phyloP scores from a whole-genome alignment of 768 basidiomycete species.

The Dacryopinax primogenitus region DNA sequence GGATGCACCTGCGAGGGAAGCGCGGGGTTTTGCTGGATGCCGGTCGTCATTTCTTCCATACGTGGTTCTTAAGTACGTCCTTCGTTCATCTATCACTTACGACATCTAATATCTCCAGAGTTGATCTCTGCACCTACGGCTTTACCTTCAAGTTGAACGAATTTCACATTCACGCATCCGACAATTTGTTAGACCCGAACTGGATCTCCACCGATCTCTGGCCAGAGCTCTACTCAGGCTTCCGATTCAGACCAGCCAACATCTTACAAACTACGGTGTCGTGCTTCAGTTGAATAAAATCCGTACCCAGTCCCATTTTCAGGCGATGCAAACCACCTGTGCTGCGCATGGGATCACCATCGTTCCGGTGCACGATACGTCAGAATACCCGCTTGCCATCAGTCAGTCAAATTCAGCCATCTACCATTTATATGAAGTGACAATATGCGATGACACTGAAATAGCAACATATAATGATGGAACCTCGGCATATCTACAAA shows the following conservation, averaged over 20 bases:
- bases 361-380: slow-evolving; percentile 35
- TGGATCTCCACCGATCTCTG: slow-evolving; percentile 31
- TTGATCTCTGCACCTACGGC: slow-evolving; percentile 35
- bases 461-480: too few species aligned
- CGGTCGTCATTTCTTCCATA: slow-evolving; percentile 35
- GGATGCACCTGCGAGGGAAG: slow-evolving; percentile 35
- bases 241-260: slow-evolving; percentile 31
- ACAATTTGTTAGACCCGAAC: slow-evolving; percentile 34
- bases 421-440: too few species aligned
- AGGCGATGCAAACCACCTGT: slow-evolving; percentile 29
- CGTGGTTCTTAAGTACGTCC: slow-evolving; percentile 29
- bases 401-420: slow-evolving; percentile 38
- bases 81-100: background rate
- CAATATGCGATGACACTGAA: too few species aligned
- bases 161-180: slow-evolving; percentile 35
- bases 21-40: slow-evolving; percentile 37
- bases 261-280: slow-evolving; percentile 28
- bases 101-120: slow-evolving; percentile 18
- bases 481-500: too few species aligned
- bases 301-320: slow-evolving; percentile 28
- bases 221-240: slow-evolving; percentile 33
- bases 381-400: slow-evolving; percentile 35
- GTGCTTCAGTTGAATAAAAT: slow-evolving; percentile 33
- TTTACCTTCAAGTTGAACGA: slow-evolving; percentile 38
- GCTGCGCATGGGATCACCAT: slow-evolving; percentile 30